A percentile compares a stretch with the other conserved stretches of the same genome.
phyloP scores from a whole-genome alignment of 2,329 filamentous ascomycete genomes.

The Grosmannia clavigera region DNA sequence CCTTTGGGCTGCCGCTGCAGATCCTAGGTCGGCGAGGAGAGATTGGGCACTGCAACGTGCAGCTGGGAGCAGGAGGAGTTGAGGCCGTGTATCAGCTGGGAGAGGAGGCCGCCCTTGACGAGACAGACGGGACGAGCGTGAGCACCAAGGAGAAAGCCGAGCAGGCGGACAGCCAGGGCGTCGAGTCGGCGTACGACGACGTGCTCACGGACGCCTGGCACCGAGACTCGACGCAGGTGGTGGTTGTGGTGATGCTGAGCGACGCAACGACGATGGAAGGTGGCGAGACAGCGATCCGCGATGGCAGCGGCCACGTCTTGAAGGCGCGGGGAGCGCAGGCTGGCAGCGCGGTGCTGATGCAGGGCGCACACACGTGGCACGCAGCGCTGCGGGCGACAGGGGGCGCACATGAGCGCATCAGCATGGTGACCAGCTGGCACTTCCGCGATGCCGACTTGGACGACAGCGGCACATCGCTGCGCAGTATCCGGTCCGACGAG shows the following conservation, averaged over 20 bases:
- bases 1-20: not conserved
- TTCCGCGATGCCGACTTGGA: constrained; percentile 1
- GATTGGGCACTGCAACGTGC: constrained; percentile 2
- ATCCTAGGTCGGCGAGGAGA: not conserved
- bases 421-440: constrained; percentile 4
- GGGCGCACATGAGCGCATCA: not conserved
- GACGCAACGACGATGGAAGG: not conserved
- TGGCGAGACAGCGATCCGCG: constrained; percentile 2
- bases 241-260: constrained; percentile 2
- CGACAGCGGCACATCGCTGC: constrained; percentile 1
- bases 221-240: constrained; percentile 2
- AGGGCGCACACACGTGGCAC: not conserved
- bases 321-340: not conserved
- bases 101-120: not conserved
- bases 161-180: not conserved
- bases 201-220: constrained; percentile 1
- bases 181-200: not conserved
- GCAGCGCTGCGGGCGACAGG: not conserved
- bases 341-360: constrained; percentile 1
- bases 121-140: not conserved
- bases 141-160: not conserved
- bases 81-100: constrained; percentile 1
- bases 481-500: not conserved
- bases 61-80: not conserved
- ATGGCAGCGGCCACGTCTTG: not conserved